These are phyloP conservation scores for Chalaropsis thielavioides DNA, from an alignment of 2,329 filamentous ascomycete genomes.

Conservation along the genomic window DNA sequence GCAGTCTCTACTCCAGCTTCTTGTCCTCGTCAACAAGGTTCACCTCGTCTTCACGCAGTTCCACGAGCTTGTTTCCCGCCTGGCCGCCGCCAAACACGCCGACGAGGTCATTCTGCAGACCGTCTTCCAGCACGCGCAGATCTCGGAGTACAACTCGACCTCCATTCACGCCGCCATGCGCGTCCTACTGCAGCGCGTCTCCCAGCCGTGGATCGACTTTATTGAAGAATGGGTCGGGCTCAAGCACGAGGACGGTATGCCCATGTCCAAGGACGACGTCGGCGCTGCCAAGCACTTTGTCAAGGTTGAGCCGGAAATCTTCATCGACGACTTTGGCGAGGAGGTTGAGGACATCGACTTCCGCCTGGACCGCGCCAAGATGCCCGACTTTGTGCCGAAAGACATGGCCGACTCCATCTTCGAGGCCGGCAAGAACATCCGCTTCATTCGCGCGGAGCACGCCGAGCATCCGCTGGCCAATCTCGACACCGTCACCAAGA, in stretches of 20 bases:
- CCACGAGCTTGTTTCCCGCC: conserved; percentile 34
- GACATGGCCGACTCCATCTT: conserved; percentile 62
- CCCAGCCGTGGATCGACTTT: conserved; percentile 51
- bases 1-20: conserved; percentile 39
- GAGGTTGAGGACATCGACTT: conserved; percentile 46
- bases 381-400: conserved; percentile 56
- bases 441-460: conserved; percentile 56
- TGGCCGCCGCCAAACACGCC: conserved; percentile 30
- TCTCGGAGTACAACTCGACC: conserved; percentile 47
- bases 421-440: conserved; percentile 62
- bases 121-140: conserved; percentile 46
- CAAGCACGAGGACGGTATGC: conserved; percentile 40
- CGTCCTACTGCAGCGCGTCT: conserved; percentile 49
- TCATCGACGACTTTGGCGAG: conserved; percentile 44
- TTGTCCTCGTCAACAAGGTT: conserved; percentile 34
- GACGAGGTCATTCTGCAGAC: conserved; percentile 49
- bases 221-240: conserved; percentile 65
- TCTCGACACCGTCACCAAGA: conserved; percentile 31
- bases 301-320: conserved; percentile 39
- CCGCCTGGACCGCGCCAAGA: conserved; percentile 45
- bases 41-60: conserved; percentile 38
- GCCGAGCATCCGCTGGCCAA: conserved; percentile 53
- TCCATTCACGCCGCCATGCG: conserved; percentile 50
- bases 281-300: conserved; percentile 44
- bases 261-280: conserved; percentile 33